phyloP scores from a whole-genome alignment of 2,329 filamentous ascomycete genomes.

The Colletotrichum incanum region DNA sequence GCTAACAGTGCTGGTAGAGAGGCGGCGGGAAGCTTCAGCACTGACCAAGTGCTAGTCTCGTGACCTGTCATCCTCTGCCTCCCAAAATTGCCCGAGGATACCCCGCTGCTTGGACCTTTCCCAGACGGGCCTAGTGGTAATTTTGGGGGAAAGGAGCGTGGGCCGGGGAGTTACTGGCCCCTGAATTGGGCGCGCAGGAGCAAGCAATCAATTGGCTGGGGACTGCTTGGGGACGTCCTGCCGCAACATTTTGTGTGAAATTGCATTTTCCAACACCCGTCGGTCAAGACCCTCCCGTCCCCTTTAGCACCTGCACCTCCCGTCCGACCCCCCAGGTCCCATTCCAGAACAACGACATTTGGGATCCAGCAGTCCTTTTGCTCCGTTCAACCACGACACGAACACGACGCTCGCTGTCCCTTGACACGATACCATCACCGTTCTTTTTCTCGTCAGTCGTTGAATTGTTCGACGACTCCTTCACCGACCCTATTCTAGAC shows the following conservation, averaged over 20 bases:
- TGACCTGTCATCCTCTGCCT: conserved; percentile 35
- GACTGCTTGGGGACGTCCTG: conserved; percentile 42
- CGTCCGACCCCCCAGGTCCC: conserved; percentile 33
- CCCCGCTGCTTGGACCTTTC: conserved; percentile 24
- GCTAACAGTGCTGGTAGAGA: conserved; percentile 3
- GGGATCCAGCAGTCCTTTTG: conserved; percentile 41
- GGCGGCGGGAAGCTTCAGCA: conserved; percentile 32
- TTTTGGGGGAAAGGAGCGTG: conserved; percentile 42
- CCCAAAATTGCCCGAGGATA: conserved; percentile 40
- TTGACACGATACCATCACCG: conserved; percentile 25
- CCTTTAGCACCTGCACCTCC: conserved; percentile 45
- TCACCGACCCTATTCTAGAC: conserved; percentile 27
- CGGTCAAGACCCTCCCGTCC: conserved; percentile 45
- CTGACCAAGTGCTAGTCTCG: conserved; percentile 37
- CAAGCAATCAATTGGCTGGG: conserved; percentile 45
- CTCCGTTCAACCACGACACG: conserved; percentile 36
- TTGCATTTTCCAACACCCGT: conserved; percentile 52
- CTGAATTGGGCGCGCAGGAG: conserved; percentile 45
- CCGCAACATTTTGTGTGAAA: conserved; percentile 58
- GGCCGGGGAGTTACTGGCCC: conserved; percentile 41
- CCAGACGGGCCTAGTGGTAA: conserved; percentile 13
- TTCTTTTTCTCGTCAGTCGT: conserved; percentile 31
- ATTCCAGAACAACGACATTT: conserved; percentile 43
- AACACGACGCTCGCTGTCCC: conserved; percentile 38
- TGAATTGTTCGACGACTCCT: conserved; percentile 33